Base-by-base conservation (phyloP, 75 land plant genomes). In the Azolla pinnata region DNA sequence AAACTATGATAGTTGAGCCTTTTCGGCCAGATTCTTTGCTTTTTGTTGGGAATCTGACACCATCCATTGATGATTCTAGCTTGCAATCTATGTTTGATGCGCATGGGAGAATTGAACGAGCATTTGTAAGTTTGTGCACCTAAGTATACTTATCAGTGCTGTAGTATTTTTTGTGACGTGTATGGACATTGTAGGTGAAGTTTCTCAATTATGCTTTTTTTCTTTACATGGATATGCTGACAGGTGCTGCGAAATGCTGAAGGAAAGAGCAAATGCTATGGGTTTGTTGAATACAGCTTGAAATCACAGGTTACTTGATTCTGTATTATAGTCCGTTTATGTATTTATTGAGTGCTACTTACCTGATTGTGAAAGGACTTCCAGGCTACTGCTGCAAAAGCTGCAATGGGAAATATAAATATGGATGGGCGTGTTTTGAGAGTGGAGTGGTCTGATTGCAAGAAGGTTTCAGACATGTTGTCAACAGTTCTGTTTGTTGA, bases 211-310 rank as follows among this genome's bases (percentile, higher is more conserved):
- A n/a, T n/a, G n/a, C n/a, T n/a, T n/a, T 47, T 12, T 20, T 16
- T 4, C 50, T 12, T 9, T 20, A 47, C 4, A 16, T 47, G 10
- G 10, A 20, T n/a, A n/a, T n/a, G n/a, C n/a, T 9, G 7, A 29
- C 31, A 66, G 69, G 68, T 66, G 18, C 27, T 67, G 27, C 29
- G 47, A 7, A 67, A 67, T 60, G 63, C 62, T 3, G 69, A 46
- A 25, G 55, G 69, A 12, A 26, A 20, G 28, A 67, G 69, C 48
- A 67, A 67, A 31, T 14, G 69, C n/a, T 67, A 67, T 60, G 69
- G 69, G 19, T 67, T 67, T 67, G 64, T 67, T 28, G 69, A 67
- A 23, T 67, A 67, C 49, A 67, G 69, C 18, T 62, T 67, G 34
- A 67, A 67, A 60, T 67, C 55, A 29, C 69, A 67, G 63, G 69